These are phyloP conservation scores for Plasmodium knowlesi DNA, from an alignment of 169 alveolate species.

Conservation along the genomic window DNA sequence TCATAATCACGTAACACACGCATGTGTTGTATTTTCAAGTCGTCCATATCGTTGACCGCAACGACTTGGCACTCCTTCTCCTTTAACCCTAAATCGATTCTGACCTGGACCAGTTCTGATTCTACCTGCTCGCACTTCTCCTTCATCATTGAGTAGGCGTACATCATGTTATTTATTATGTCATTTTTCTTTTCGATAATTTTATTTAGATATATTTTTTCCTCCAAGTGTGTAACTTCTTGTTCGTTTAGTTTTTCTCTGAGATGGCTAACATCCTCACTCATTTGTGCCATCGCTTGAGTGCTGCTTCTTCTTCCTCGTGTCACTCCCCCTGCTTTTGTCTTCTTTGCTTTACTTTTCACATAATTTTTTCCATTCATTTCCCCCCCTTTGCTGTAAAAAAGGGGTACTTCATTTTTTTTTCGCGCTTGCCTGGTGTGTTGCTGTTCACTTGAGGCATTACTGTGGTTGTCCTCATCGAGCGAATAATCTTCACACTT, in stretches of 20 bases:
- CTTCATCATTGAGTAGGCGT: slow-evolving; percentile 33
- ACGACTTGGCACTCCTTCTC: slow-evolving; percentile 24
- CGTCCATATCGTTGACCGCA: neutral
- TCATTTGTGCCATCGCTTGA: neutral
- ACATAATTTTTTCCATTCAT: neutral
- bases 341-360: neutral
- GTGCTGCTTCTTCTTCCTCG: neutral
- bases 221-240: slow-evolving; percentile 35
- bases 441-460: neutral
- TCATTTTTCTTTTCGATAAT: slow-evolving; percentile 68
- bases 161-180: slow-evolving; percentile 51
- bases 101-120: neutral
- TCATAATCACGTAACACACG: neutral
- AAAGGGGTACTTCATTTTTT: neutral
- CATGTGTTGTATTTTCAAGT: slow-evolving; percentile 1
- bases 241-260: slow-evolving; percentile 19
- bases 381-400: neutral
- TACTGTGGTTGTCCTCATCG: neutral
- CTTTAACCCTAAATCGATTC: neutral
- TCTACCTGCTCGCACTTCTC: slow-evolving; percentile 37
- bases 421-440: neutral
- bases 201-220: slow-evolving; percentile 54
- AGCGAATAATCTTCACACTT: neutral
- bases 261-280: neutral
- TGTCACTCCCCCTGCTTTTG: neutral